A percentile compares a stretch with the other conserved stretches of the same genome.
phyloP scores from a whole-genome alignment of 805 yeast species.

The Candida peoriensis region DNA sequence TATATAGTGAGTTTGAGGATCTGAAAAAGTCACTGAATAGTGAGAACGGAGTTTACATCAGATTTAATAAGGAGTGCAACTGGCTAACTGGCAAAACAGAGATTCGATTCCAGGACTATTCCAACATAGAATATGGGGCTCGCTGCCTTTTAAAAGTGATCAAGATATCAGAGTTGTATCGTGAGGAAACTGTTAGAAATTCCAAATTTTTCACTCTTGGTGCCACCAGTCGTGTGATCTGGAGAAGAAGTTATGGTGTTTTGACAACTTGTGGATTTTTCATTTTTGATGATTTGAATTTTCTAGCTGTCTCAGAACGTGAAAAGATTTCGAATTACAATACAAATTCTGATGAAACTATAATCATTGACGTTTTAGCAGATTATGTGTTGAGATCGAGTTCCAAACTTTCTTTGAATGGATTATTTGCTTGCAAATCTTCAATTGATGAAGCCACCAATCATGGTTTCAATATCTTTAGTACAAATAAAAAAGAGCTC shows the following conservation, averaged over 20 bases:
- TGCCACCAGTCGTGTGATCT: constrained; percentile 22
- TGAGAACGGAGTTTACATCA: constrained; percentile 30
- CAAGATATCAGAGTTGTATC: constrained; percentile 35
- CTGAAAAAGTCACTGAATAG: constrained; percentile 14
- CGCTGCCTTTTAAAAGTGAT: constrained; percentile 27
- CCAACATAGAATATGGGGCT: constrained; percentile 2
- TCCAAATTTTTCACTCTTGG: constrained; percentile 29
- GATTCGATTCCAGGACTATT: constrained; percentile 3
- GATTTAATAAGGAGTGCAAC: constrained; percentile 22
- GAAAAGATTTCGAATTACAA: constrained; percentile 23
- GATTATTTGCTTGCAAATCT: constrained; percentile 34
- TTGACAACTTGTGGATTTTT: constrained; percentile 46
- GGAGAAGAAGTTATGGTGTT: constrained; percentile 44
- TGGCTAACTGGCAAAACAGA: constrained; percentile 26
- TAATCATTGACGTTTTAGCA: constrained; percentile 27
- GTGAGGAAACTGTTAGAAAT: constrained; percentile 32
- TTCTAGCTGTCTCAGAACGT: constrained; percentile 23
- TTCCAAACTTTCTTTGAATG: constrained; percentile 31
- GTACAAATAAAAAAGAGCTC: constrained; percentile 33
- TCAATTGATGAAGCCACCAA: constrained; percentile 8
- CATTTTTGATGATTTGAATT: constrained; percentile 36
- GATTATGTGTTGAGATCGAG: constrained; percentile 23
- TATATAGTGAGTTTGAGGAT: constrained; percentile 7
- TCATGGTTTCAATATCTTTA: constrained; percentile 34
- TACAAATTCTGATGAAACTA: constrained; percentile 21